Percentiles rank a stretch among this genome's conserved stretches.
Evolutionary conservation across 495 filamentous ascomycete species (phyloP).

Genomic region (Terfezia boudieri): DNA sequence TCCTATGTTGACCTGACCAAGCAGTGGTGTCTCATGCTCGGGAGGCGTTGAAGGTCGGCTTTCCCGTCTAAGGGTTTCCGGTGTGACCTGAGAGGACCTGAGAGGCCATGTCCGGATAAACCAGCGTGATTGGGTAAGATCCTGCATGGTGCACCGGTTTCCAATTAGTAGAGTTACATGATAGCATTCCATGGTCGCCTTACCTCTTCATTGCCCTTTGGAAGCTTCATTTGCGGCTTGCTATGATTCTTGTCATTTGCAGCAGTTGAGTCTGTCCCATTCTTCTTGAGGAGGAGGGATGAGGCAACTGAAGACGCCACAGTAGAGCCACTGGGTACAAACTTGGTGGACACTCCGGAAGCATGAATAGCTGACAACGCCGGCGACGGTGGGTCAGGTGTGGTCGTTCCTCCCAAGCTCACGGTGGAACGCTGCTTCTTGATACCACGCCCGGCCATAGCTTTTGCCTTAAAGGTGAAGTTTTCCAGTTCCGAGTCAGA

Average conservation of each 20-base stretch:
- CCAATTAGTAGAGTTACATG: constrained; percentile 3
- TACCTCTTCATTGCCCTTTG: constrained; percentile 5
- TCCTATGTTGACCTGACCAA: too few species aligned
- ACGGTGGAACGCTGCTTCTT: neutral
- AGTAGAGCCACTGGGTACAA: too few species aligned
- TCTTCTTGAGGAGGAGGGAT: constrained; percentile 6
- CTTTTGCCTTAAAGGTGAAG: neutral
- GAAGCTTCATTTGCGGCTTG: constrained; percentile 13
- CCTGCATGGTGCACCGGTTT: neutral
- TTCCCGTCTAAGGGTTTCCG: constrained; percentile 1
- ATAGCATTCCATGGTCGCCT: neutral
- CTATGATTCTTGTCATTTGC: constrained; percentile 4
- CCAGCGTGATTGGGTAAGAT: neutral
- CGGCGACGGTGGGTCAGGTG: constrained; percentile 7
- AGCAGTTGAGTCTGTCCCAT: neutral
- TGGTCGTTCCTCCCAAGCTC: neutral
- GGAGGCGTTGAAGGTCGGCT: neutral
- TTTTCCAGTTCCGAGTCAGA: too few species aligned
- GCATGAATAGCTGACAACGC: constrained; percentile 10
- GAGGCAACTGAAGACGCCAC: constrained; percentile 4
- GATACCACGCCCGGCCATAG: neutral
- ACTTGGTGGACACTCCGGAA: constrained; percentile 5
- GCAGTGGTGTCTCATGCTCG: neutral
- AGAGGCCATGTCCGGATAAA: constrained; percentile 13
- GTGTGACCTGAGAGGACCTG: constrained; percentile 10